A percentile compares a stretch with the other conserved stretches of the same genome.
phyloP scores from a whole-genome alignment of 768 basidiomycete genomes.

The Multifurca ochricompacta region DNA sequence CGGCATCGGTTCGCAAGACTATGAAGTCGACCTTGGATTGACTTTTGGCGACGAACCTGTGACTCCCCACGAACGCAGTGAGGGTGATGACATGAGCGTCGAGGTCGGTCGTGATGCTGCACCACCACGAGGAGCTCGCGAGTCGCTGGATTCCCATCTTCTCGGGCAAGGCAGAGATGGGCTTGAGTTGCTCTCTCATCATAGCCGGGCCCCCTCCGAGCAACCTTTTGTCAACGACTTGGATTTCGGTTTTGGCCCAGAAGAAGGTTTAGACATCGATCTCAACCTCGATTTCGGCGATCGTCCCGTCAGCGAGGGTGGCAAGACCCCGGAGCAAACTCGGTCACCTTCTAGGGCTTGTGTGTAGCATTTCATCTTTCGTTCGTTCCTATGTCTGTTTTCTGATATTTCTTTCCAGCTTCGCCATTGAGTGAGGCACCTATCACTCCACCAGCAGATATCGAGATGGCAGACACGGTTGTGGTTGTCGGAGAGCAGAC shows the following conservation, averaged over 20 bases:
- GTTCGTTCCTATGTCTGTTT: background rate
- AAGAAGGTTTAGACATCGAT: slow-evolving; percentile 46
- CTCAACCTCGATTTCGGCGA: slow-evolving; percentile 67
- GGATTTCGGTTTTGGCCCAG: slow-evolving; percentile 41
- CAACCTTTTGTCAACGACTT: slow-evolving; percentile 54
- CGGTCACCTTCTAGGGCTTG: slow-evolving; percentile 55
- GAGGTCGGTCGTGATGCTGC: slow-evolving; percentile 73
- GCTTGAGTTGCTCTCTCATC: slow-evolving; percentile 53
- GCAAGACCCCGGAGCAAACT: slow-evolving; percentile 51
- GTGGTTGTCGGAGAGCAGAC: slow-evolving; percentile 39
- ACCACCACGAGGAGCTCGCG: slow-evolving; percentile 35
- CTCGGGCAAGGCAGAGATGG: slow-evolving; percentile 47
- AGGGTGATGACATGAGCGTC: slow-evolving; percentile 54
- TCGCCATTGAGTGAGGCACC: slow-evolving; percentile 73
- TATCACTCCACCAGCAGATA: slow-evolving; percentile 64
- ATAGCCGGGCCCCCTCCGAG: slow-evolving; percentile 59
- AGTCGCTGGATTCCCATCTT: slow-evolving; percentile 57
- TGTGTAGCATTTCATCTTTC: slow-evolving; percentile 30
- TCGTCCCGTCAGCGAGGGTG: slow-evolving; percentile 37
- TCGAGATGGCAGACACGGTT: slow-evolving; percentile 41
- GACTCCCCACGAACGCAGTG: slow-evolving; percentile 25
- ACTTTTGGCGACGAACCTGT: slow-evolving; percentile 53
- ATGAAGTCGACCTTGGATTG: slow-evolving; percentile 68
- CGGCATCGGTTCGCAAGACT: slow-evolving; percentile 83
- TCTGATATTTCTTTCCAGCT: slow-evolving; percentile 35